A percentile compares a stretch with the other conserved stretches of the same genome.
Conservation (phyloP, 805 yeast genomes). For the Vanderwaltozyma tropicalis region DNA sequence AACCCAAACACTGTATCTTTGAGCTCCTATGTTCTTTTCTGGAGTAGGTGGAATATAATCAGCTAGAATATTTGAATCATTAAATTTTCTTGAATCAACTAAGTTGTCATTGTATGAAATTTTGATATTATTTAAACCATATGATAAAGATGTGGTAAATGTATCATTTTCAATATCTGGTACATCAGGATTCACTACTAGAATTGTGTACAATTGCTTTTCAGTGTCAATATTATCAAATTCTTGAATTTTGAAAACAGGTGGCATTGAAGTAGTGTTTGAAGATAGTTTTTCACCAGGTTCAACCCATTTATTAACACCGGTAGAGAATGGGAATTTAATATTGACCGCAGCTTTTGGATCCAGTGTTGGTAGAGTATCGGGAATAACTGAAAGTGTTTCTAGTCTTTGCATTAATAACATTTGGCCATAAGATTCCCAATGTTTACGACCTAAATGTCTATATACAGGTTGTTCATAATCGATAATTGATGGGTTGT, state of each 20-base stretch:
- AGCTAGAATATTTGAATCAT: conserved; percentile 34
- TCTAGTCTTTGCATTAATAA: conserved; percentile 87
- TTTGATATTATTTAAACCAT: conserved; percentile 63
- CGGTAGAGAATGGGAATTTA: conserved; percentile 61
- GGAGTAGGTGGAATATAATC: conserved; percentile 77
- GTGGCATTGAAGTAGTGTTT: conserved; percentile 62
- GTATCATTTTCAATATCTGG: conserved; percentile 67
- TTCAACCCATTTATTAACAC: conserved; percentile 56
- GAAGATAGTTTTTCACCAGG: conserved; percentile 75
- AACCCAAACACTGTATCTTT: conserved; percentile 84
- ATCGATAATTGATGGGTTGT: conserved; percentile 43
- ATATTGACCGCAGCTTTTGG: conserved; percentile 70
- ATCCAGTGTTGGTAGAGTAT: conserved; percentile 79
- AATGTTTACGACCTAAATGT: conserved; percentile 50
- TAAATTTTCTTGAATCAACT: conserved; percentile 32
- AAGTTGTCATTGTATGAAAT: conserved; percentile 46
- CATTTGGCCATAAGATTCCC: conserved; percentile 67
- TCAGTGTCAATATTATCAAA: conserved; percentile 37
- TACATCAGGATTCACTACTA: conserved; percentile 84
- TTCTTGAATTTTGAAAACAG: conserved; percentile 67
- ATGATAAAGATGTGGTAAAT: conserved; percentile 61
- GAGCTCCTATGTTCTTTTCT: conserved; percentile 75
- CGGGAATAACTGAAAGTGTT: conserved; percentile 77
- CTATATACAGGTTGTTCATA: conserved; percentile 73
- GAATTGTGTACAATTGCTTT: conserved; percentile 57